Conservation (phyloP, 2,329 filamentous ascomycete species). For the Diplodia mutila region DNA sequence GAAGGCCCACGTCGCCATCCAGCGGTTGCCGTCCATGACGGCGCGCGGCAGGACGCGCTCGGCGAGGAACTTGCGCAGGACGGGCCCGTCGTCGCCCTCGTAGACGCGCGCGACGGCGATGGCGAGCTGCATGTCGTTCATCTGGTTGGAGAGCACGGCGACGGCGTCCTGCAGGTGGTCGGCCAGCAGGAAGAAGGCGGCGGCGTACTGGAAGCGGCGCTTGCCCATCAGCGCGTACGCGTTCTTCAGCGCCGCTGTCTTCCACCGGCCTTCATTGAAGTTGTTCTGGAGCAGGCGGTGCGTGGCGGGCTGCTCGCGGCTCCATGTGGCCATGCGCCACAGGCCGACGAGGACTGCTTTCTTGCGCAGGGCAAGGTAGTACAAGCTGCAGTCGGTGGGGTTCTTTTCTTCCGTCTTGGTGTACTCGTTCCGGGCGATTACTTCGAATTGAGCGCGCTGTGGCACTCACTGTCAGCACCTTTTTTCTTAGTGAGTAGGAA, state of each 20-base stretch:
- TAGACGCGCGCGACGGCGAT: slow-evolving; percentile 87
- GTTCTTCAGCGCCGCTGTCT: slow-evolving; percentile 88
- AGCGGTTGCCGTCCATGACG: slow-evolving; percentile 80
- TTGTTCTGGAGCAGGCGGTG: slow-evolving; percentile 84
- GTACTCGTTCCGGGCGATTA: slow-evolving; percentile 92
- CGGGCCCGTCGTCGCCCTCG: slow-evolving; percentile 78
- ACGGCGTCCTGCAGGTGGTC: slow-evolving; percentile 84
- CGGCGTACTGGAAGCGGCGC: slow-evolving; percentile 89
- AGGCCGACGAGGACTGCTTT: slow-evolving; percentile 88
- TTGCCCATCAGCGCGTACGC: slow-evolving; percentile 94
- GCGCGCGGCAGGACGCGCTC: slow-evolving; percentile 80
- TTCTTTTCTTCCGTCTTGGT: slow-evolving; percentile 85
- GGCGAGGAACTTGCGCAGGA: slow-evolving; percentile 73
- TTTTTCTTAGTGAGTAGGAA: not conserved
- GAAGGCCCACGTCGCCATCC: slow-evolving; percentile 94
- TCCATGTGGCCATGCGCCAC: slow-evolving; percentile 93
- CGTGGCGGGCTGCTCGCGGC: slow-evolving; percentile 81
- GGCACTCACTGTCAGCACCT: not conserved
- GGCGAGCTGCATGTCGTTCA: slow-evolving; percentile 87
- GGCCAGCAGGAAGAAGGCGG: slow-evolving; percentile 91
- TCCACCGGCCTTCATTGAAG: slow-evolving; percentile 85
- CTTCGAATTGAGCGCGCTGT: slow-evolving; percentile 78
- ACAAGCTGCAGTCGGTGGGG: slow-evolving; percentile 86
- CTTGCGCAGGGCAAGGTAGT: slow-evolving; percentile 88
- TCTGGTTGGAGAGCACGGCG: slow-evolving; percentile 81